These are phyloP conservation scores for Vigna nakashimae DNA, from an alignment of 306 rosid species.

Conservation along the genomic window DNA sequence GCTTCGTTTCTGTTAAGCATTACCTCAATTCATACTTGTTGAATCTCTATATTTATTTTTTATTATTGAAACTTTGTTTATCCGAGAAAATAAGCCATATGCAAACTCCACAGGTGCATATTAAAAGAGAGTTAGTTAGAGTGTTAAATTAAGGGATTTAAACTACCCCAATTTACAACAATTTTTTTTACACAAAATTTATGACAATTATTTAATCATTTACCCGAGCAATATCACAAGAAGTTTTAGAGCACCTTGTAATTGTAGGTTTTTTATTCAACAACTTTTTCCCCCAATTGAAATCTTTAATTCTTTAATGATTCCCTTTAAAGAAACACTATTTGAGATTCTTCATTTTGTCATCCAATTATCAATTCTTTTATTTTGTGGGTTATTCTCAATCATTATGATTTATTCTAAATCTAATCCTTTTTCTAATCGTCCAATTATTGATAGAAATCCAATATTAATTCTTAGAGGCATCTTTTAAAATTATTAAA, in stretches of 20 bases:
- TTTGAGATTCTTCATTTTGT: background rate
- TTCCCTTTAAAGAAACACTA: background rate
- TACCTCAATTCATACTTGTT: slow-evolving; percentile 8
- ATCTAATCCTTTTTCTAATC: background rate
- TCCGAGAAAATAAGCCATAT: background rate
- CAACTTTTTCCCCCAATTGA: background rate
- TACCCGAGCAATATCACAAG: background rate
- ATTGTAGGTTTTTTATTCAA: background rate
- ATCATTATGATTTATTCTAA: background rate
- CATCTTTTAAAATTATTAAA: background rate
- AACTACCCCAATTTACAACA: background rate
- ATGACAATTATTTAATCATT: background rate
- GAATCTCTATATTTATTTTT: background rate
- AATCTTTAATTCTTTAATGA: background rate
- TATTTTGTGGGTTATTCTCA: background rate
- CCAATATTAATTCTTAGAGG: background rate
- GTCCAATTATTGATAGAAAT: background rate
- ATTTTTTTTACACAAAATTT: too few relatives aligned
- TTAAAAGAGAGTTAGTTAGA: background rate
- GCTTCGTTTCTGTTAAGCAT: background rate
- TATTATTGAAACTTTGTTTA: background rate
- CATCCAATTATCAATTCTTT: background rate
- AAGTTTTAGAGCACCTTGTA: background rate
- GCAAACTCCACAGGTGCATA: background rate
- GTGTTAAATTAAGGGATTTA: background rate